These are phyloP conservation scores for Leishmania major DNA, from an alignment of 208 protist species.

Conservation along the genomic window DNA sequence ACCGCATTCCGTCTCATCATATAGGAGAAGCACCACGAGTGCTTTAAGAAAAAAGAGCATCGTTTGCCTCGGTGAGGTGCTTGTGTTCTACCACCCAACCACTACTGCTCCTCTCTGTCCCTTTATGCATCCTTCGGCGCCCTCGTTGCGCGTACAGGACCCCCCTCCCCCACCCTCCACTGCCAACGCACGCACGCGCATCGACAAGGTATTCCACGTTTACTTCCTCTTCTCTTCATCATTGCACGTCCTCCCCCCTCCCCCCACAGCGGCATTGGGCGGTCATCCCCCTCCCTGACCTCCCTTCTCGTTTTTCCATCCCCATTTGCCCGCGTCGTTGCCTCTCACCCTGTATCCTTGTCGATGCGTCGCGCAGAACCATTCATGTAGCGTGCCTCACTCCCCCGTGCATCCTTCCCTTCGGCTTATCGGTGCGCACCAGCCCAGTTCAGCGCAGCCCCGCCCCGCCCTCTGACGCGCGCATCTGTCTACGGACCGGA, in stretches of 20 bases:
- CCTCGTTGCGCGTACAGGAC: background rate
- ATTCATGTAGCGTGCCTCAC: background rate
- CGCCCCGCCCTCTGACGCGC: background rate
- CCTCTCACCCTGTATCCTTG: background rate
- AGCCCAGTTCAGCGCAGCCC: background rate
- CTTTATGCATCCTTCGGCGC: background rate
- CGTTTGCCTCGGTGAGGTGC: too few species aligned
- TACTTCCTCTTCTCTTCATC: background rate
- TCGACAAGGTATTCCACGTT: background rate
- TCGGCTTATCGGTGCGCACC: background rate
- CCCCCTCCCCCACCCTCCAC: too few species aligned
- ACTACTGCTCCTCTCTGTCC: background rate
- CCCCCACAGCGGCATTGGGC: background rate
- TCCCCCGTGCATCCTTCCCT: background rate
- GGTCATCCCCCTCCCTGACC: too few species aligned
- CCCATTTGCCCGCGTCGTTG: background rate
- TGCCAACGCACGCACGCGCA: too few species aligned
- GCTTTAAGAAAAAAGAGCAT: background rate
- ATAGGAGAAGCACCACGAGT: background rate
- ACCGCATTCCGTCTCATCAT: background rate
- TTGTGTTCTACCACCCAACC: too few species aligned
- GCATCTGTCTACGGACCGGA: background rate
- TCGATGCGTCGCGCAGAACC: background rate
- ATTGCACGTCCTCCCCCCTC: background rate
- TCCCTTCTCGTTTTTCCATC: background rate